These are phyloP conservation scores for Datura wrightii DNA, from an alignment of 257 asterid genomes.

Conservation along the genomic window DNA sequence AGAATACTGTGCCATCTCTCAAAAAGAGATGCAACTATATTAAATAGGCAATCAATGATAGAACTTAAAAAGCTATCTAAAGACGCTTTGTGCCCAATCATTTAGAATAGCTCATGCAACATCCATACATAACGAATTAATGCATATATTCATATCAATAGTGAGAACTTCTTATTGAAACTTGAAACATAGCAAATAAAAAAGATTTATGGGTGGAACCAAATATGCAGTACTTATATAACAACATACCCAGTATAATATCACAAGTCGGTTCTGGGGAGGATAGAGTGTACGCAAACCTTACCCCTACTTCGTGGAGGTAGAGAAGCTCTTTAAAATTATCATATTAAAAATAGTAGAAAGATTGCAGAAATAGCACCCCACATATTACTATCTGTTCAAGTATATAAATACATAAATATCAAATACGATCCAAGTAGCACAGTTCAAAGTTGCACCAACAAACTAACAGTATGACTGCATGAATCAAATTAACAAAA, in stretches of 20 bases:
- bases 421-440: background rate
- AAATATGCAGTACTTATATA: no score
- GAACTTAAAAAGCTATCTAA: background rate
- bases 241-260: no score
- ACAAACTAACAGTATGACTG: background rate
- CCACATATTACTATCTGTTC: background rate
- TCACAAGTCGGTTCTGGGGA: no score
- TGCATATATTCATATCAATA: background rate
- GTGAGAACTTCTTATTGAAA: background rate
- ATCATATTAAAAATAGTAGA: background rate
- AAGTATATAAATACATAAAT: background rate
- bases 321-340: background rate
- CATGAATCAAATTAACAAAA: background rate
- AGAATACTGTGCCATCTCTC: background rate
- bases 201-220: no score
- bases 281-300: no score
- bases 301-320: no score
- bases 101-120: background rate
- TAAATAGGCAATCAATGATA: background rate
- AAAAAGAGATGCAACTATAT: conserved; percentile 11
- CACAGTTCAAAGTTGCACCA: background rate
- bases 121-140: background rate
- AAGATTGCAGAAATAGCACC: background rate
- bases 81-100: background rate
- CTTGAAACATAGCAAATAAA: background rate